A percentile compares a stretch with the other conserved stretches of the same genome.
Conservation (phyloP, 2,329 filamentous ascomycete species). For the Didymella sp. region DNA sequence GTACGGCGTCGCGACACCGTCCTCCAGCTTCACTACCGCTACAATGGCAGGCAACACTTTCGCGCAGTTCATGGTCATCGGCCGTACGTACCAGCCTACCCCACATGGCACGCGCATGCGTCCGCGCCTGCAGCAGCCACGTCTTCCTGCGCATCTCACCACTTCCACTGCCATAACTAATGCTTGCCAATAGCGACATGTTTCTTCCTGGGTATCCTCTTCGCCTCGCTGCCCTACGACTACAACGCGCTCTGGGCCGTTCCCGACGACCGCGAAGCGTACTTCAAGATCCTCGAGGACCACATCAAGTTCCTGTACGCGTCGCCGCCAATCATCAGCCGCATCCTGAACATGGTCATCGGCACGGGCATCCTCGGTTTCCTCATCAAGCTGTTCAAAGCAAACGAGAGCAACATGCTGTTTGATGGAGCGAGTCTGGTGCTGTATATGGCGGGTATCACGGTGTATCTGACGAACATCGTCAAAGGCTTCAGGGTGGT, state of each 20-base stretch:
- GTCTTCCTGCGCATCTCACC: no score
- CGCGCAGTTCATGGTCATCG: constrained; percentile 95
- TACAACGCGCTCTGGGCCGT: constrained; percentile 85
- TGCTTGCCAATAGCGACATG: no score
- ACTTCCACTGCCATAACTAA: no score
- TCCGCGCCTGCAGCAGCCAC: no score
- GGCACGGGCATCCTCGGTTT: constrained; percentile 86
- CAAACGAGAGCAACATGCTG: constrained; percentile 91
- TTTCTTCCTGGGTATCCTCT: constrained; percentile 98
- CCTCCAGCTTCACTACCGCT: constrained; percentile 5
- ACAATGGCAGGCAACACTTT: constrained; percentile 66
- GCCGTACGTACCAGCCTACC: constrained; percentile 73
- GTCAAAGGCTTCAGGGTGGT: constrained; percentile 91
- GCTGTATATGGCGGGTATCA: constrained; percentile 82
- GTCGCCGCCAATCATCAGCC: constrained; percentile 87
- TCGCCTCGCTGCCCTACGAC: constrained; percentile 95
- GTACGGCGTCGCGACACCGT: constrained; percentile 16
- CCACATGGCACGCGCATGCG: background rate
- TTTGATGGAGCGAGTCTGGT: constrained; percentile 81
- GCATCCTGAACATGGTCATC: constrained; percentile 93
- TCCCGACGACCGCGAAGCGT: constrained; percentile 67
- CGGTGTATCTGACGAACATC: constrained; percentile 95
- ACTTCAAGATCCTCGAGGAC: constrained; percentile 84
- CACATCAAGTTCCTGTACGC: constrained; percentile 92
- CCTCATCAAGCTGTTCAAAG: constrained; percentile 92